A percentile compares a stretch with the other conserved stretches of the same genome.
Evolutionary conservation across 164 flowering plant genomes (phyloP).

Genomic region (Macadamia tetraphylla): DNA sequence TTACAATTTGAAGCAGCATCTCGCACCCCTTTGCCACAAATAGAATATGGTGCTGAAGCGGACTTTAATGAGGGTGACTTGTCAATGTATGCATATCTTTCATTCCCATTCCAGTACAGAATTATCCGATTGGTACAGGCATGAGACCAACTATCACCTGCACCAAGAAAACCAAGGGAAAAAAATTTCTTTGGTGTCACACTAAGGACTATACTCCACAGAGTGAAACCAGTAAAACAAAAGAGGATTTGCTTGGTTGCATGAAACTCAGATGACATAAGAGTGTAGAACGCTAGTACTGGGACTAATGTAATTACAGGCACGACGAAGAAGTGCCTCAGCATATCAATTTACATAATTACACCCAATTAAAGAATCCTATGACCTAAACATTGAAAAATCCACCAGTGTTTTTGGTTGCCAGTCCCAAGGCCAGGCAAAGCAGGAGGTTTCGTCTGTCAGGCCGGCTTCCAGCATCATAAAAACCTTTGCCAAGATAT

Average conservation of each 20-base stretch:
- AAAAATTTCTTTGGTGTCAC: neutral
- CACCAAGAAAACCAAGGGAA: constrained; percentile 2
- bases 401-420: neutral
- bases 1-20: constrained; percentile 47
- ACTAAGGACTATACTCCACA: neutral
- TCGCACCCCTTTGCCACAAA: constrained; percentile 69
- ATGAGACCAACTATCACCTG: constrained; percentile 97
- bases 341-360: neutral
- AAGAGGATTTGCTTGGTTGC: neutral
- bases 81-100: constrained; percentile 72
- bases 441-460: neutral
- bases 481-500: no score
- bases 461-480: no score
- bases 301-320: no score
- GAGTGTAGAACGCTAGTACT: no score
- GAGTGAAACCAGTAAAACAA: neutral
- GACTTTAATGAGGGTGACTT: constrained; percentile 79
- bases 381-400: neutral
- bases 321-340: neutral
- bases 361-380: neutral
- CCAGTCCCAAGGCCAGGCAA: neutral
- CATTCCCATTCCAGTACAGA: constrained; percentile 78
- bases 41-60: constrained; percentile 73
- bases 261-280: neutral
- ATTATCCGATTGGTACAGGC: constrained; percentile 84